These are phyloP conservation scores for Achaetomium macrosporum DNA, from an alignment of 2,329 filamentous ascomycete genomes.

Conservation along the genomic window DNA sequence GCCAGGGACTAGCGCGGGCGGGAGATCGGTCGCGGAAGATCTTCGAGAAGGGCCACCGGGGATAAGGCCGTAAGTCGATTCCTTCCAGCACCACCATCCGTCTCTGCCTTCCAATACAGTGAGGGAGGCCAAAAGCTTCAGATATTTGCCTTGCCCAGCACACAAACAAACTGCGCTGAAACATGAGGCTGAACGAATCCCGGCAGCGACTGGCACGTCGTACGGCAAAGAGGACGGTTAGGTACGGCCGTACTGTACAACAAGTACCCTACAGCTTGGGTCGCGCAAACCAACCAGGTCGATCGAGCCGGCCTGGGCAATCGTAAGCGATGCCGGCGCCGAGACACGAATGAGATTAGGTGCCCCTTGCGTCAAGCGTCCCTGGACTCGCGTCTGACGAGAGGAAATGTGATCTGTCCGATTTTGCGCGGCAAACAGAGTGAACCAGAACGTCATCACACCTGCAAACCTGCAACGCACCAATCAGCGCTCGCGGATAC, in stretches of 20 bases:
- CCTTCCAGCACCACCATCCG: not conserved
- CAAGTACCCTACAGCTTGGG: not conserved
- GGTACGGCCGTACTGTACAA: constrained; percentile 11
- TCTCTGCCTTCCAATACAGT: not conserved
- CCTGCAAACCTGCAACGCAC: not conserved
- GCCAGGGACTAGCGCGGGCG: constrained; percentile 1
- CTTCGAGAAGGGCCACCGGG: constrained; percentile 1
- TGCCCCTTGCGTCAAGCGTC: too few species aligned
- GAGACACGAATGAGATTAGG: too few species aligned
- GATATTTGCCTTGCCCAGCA: not conserved
- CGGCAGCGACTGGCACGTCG: not conserved
- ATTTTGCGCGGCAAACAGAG: not conserved
- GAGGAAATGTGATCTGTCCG: too few species aligned
- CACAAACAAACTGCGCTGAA: not conserved
- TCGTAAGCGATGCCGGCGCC: not conserved
- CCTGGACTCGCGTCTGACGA: too few species aligned
- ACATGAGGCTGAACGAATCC: constrained; percentile 4
- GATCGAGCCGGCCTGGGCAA: not conserved
- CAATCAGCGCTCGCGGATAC: constrained; percentile 7
- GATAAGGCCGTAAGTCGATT: constrained; percentile 9
- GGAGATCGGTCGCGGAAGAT: constrained; percentile 8
- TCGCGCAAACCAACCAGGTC: constrained; percentile 3
- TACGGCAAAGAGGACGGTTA: not conserved
- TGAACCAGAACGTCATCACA: not conserved
- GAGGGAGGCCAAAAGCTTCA: not conserved